Evolutionary conservation across 306 rosid genomes (phyloP).

Genomic region (Cicer pinnatifidum): DNA sequence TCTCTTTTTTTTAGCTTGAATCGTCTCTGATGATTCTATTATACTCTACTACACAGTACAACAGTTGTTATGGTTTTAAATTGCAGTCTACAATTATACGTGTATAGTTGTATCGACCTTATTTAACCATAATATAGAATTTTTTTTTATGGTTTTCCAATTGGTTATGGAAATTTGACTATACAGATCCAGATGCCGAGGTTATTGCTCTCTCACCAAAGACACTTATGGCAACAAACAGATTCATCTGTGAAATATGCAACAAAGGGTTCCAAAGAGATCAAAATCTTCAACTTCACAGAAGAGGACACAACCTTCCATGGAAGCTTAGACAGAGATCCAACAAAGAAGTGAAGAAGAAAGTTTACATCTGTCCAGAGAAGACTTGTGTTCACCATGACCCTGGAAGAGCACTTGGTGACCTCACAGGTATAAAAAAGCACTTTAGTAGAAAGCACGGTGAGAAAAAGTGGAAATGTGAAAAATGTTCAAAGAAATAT

Average conservation of each 20-base stretch:
- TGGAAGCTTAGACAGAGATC: conserved; percentile 84
- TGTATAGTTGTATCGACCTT: too few relatives aligned
- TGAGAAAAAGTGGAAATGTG: conserved; percentile 99
- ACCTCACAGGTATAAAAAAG: conserved; percentile 93
- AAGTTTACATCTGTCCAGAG: conserved; percentile 93
- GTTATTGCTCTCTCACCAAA: conserved; percentile 88
- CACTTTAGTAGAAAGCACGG: conserved; percentile 94
- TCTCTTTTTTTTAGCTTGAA: not conserved
- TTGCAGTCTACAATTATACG: too few relatives aligned
- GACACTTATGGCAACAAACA: conserved; percentile 89
- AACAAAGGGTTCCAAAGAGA: conserved; percentile 98
- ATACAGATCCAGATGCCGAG: conserved; percentile 97
- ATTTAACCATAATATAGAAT: too few relatives aligned
- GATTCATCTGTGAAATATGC: conserved; percentile 93
- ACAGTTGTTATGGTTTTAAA: not conserved
- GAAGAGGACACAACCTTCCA: conserved; percentile 93
- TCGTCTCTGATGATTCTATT: not conserved
- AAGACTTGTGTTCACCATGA: conserved; percentile 88
- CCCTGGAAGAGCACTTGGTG: conserved; percentile 83
- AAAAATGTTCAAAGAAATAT: conserved; percentile 90
- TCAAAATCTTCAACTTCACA: conserved; percentile 90
- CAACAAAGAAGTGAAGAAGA: conserved; percentile 76
- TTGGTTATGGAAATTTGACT: conserved; percentile 2
- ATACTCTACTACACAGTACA: not conserved
- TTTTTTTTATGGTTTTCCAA: not conserved